A percentile compares a stretch with the other conserved stretches of the same genome.
These are phyloP conservation scores for Soucietia sequanensis DNA, from an alignment of 805 yeast genomes.

Conservation along the genomic window DNA sequence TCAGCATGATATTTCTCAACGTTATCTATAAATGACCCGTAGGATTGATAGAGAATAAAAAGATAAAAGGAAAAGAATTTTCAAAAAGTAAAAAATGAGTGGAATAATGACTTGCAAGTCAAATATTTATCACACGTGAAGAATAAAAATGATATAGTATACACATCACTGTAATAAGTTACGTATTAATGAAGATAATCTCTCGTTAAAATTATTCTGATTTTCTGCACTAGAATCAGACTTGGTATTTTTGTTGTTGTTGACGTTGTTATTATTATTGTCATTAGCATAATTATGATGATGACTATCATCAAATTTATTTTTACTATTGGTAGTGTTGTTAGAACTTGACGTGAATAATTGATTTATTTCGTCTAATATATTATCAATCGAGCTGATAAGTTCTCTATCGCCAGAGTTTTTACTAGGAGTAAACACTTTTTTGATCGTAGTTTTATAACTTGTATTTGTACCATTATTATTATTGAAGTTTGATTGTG, in stretches of 20 bases:
- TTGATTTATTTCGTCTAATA: conserved; percentile 25
- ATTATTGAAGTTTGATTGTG: neutral
- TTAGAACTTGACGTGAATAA: conserved; percentile 7
- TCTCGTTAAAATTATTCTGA: neutral
- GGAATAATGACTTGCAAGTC: no score
- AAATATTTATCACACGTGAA: no score
- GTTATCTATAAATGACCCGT: no score
- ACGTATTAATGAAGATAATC: neutral
- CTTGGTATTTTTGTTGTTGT: no score
- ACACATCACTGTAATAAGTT: neutral
- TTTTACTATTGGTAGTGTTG: neutral
- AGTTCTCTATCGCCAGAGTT: conserved; percentile 30
- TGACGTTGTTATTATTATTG: no score
- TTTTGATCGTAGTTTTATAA: conserved; percentile 36
- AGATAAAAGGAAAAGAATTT: no score
- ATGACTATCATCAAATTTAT: no score
- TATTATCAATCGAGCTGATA: conserved; percentile 24
- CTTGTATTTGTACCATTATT: conserved; percentile 9
- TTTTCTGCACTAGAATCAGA: neutral
- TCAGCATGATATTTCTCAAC: no score
- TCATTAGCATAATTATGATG: no score
- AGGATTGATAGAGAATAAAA: no score
- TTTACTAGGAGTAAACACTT: conserved; percentile 34
- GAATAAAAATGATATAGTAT: no score
- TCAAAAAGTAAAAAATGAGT: no score